Conservation (phyloP, 345 rosid species). For the Leavenworthia alabamica region DNA sequence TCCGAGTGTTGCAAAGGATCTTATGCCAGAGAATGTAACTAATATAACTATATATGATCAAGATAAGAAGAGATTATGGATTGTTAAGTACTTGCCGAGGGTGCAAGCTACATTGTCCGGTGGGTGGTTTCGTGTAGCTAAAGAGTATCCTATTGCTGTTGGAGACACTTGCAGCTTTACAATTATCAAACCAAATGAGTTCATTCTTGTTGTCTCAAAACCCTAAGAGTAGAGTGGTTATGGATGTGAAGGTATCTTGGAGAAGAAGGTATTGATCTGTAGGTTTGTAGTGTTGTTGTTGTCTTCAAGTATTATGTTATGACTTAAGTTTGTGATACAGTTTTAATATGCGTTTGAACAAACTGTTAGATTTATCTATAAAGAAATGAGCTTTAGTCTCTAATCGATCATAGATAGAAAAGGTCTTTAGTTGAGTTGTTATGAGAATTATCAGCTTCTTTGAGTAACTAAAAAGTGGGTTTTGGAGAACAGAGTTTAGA, state of each 20-base stretch:
- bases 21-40: not conserved
- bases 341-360: not conserved
- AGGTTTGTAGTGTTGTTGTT: not conserved
- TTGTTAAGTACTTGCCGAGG: not conserved
- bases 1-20: not conserved
- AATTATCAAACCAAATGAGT: not conserved
- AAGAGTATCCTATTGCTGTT: not conserved
- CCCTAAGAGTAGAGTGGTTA: not conserved
- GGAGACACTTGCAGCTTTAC: not conserved
- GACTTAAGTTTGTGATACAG: not conserved
- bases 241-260: not conserved
- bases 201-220: not conserved
- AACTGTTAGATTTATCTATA: not conserved
- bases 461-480: constrained; percentile 49
- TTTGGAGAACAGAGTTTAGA: constrained; percentile 54
- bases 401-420: constrained; percentile 43
- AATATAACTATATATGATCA: not conserved
- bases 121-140: not conserved
- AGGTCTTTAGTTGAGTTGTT: constrained; percentile 28
- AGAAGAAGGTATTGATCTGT: not conserved
- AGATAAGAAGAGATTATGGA: not conserved
- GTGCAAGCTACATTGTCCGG: not conserved
- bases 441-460: constrained; percentile 27
- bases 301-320: not conserved
- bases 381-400: constrained; percentile 41